phyloP scores from a whole-genome alignment of 2,329 filamentous ascomycete genomes.

The Sporothrix protearum region DNA sequence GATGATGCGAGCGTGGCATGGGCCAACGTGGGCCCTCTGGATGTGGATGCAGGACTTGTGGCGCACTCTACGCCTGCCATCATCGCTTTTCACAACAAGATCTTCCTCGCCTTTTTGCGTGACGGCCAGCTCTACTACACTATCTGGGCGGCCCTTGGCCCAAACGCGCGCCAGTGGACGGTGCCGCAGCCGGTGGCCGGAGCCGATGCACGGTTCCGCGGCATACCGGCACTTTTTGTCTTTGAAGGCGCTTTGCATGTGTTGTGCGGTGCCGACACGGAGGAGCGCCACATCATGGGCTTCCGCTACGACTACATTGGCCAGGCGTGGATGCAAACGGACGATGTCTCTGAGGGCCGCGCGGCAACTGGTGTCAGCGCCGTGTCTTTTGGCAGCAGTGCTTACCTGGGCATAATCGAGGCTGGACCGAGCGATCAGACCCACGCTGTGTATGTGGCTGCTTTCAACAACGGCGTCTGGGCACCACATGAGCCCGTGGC shows the following conservation, averaged over 20 bases:
- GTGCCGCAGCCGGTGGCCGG: slow-evolving; percentile 24
- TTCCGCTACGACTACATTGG: slow-evolving; percentile 34
- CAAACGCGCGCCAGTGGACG: slow-evolving; percentile 26
- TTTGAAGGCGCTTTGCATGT: slow-evolving; percentile 35
- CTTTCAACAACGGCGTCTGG: slow-evolving; percentile 28
- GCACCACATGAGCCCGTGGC: slow-evolving; percentile 29
- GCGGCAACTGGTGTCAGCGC: slow-evolving; percentile 36
- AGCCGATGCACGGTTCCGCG: slow-evolving; percentile 29
- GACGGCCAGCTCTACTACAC: slow-evolving; percentile 33
- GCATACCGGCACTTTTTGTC: slow-evolving; percentile 37
- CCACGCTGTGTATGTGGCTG: slow-evolving; percentile 30
- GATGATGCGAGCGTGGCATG: slow-evolving; percentile 31
- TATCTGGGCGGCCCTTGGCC: slow-evolving; percentile 31
- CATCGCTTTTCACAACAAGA: slow-evolving; percentile 37
- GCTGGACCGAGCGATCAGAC: slow-evolving; percentile 28
- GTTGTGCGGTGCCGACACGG: slow-evolving; percentile 33
- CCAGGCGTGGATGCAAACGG: slow-evolving; percentile 33
- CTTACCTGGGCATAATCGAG: slow-evolving; percentile 34
- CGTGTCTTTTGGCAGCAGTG: slow-evolving; percentile 35
- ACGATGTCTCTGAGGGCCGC: slow-evolving; percentile 37
- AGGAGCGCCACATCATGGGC: slow-evolving; percentile 33
- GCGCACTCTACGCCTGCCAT: slow-evolving; percentile 33
- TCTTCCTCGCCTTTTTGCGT: slow-evolving; percentile 35
- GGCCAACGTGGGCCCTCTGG: slow-evolving; percentile 30
- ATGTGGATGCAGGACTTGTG: slow-evolving; percentile 29